Conservation (phyloP, 345 rosid species). For the Zanthoxylum bungeanum region DNA sequence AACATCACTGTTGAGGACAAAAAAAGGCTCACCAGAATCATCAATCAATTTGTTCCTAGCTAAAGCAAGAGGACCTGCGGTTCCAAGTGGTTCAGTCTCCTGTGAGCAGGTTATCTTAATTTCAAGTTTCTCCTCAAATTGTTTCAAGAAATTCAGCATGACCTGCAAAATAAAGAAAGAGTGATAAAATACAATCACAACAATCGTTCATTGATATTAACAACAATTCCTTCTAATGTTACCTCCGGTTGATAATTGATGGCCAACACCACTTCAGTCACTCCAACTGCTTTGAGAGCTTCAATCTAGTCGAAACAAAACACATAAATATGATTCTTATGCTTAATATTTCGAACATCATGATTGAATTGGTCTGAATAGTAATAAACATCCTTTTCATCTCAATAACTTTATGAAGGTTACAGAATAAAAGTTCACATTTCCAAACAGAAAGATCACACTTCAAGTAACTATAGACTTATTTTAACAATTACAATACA, state of each 20-base stretch:
- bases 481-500: not conserved
- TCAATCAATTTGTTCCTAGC: conserved; percentile 69
- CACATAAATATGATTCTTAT: not conserved
- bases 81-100: conserved; percentile 86
- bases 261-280: conserved; percentile 76
- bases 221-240: not conserved
- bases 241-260: conserved; percentile 87
- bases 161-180: conserved; percentile 33
- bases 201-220: not conserved
- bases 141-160: conserved; percentile 71
- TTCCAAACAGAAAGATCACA: not conserved
- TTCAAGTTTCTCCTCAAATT: conserved; percentile 66
- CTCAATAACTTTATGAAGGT: not conserved
- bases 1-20: conserved; percentile 83
- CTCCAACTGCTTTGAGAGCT: conserved; percentile 73
- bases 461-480: not conserved
- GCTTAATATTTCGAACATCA: not conserved
- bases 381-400: not conserved
- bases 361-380: not conserved
- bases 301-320: conserved; percentile 45
- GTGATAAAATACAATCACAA: not conserved
- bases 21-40: conserved; percentile 67
- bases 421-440: not conserved
- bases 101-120: conserved; percentile 78
- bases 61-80: conserved; percentile 80